Evolutionary conservation across 2,329 filamentous ascomycete species (phyloP).

Genomic region (Diaporthe caulivora): DNA sequence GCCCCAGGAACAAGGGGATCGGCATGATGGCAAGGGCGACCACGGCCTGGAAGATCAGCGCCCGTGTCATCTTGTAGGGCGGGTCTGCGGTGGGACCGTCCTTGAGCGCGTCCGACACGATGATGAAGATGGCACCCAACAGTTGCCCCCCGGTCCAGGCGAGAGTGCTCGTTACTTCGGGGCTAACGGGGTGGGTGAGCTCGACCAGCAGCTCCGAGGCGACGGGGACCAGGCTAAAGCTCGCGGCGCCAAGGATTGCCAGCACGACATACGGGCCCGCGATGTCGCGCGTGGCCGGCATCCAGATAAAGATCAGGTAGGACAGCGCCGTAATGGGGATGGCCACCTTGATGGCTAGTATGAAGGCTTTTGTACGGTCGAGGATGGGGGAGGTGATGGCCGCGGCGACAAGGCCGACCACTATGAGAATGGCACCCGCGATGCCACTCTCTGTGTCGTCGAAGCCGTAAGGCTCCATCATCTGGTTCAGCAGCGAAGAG

Average conservation of each 20-base stretch:
- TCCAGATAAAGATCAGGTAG: constrained; percentile 87
- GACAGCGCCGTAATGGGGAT: constrained; percentile 79
- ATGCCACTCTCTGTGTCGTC: constrained; percentile 88
- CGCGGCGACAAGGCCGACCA: constrained; percentile 83
- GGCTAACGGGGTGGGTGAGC: constrained; percentile 86
- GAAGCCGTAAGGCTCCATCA: constrained; percentile 88
- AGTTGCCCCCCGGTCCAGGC: constrained; percentile 91
- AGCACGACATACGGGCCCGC: constrained; percentile 81
- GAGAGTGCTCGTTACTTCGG: constrained; percentile 85
- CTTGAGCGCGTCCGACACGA: constrained; percentile 83
- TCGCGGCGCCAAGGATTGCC: constrained; percentile 81
- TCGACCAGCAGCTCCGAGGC: constrained; percentile 90
- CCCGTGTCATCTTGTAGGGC: constrained; percentile 78
- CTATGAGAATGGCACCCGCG: constrained; percentile 87
- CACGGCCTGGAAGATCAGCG: constrained; percentile 84
- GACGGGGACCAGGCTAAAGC: constrained; percentile 85
- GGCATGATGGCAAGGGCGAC: constrained; percentile 75
- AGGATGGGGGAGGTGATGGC: constrained; percentile 85
- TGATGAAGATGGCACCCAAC: constrained; percentile 85
- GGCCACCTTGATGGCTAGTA: constrained; percentile 78
- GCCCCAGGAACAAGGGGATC: constrained; percentile 75
- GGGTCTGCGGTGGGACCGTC: constrained; percentile 65
- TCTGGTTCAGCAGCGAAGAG: constrained; percentile 89
- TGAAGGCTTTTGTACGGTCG: constrained; percentile 85
- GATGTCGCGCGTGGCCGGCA: constrained; percentile 72